Conservation (phyloP, 106 monocot genomes). For the Xerophyta viscosa region DNA sequence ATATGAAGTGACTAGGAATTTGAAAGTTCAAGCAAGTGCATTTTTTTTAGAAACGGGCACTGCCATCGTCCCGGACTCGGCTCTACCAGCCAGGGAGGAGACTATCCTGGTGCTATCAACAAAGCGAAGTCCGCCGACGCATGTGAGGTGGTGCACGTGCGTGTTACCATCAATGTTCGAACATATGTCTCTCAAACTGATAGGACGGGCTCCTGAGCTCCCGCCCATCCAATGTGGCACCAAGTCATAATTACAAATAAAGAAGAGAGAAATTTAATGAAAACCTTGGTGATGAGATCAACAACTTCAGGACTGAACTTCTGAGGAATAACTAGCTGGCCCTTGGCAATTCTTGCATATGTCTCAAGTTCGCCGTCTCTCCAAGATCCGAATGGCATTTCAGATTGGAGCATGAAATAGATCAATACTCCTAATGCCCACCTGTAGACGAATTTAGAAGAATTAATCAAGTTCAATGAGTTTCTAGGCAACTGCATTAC, state of each 20-base stretch:
- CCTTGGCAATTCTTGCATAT: constrained; percentile 73
- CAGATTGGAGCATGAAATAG: constrained; percentile 84
- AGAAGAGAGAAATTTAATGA: background rate
- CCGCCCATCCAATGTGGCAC: too few relatives aligned
- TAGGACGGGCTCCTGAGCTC: too few relatives aligned
- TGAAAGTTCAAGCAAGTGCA: too few relatives aligned
- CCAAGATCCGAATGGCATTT: constrained; percentile 94
- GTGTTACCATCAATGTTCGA: too few relatives aligned
- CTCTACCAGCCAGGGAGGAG: too few relatives aligned
- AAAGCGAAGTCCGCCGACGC: too few relatives aligned
- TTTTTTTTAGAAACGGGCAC: too few relatives aligned
- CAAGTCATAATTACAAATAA: background rate
- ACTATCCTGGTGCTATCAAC: too few relatives aligned
- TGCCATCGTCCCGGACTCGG: too few relatives aligned
- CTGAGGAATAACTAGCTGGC: constrained; percentile 65
- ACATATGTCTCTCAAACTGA: too few relatives aligned
- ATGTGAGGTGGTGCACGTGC: too few relatives aligned
- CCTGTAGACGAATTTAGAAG: constrained; percentile 28
- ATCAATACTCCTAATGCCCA: constrained; percentile 93
- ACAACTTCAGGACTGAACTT: constrained; percentile 59
- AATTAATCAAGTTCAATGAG: background rate
- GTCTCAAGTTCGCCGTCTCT: constrained; percentile 78
- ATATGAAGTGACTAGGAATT: background rate
- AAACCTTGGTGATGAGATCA: constrained; percentile 90
- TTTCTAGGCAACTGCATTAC: background rate